phyloP scores from a whole-genome alignment of 108 stramenopile species.

The Cafeteria roenbergensis region DNA sequence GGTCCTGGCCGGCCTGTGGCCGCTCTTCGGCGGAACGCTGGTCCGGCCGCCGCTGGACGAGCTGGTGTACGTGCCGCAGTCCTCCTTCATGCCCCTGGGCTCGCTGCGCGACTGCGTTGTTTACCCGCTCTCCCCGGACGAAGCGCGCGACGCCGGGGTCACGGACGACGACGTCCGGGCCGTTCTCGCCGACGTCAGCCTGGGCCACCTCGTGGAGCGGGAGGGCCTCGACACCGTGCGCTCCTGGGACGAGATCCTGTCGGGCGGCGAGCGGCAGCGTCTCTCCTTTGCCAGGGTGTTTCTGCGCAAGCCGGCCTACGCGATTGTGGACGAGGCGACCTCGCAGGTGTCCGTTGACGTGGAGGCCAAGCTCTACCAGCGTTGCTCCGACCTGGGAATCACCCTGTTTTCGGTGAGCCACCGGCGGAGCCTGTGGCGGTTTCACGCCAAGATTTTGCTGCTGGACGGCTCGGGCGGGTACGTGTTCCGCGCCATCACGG shows the following conservation, averaged over 20 bases:
- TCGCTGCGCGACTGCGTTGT: constrained; percentile 27
- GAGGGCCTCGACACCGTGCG: constrained; percentile 23
- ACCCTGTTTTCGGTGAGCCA: constrained; percentile 35
- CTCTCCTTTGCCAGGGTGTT: constrained; percentile 28
- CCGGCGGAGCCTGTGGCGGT: constrained; percentile 24
- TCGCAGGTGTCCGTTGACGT: constrained; percentile 23
- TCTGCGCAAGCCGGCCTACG: constrained; percentile 28
- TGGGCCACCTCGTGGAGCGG: constrained; percentile 26
- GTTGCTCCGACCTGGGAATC: constrained; percentile 22
- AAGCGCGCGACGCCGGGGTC: constrained; percentile 13
- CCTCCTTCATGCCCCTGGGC: constrained; percentile 26
- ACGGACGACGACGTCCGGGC: constrained; percentile 18
- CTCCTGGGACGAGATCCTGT: constrained; percentile 27
- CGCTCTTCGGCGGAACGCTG: constrained; percentile 22
- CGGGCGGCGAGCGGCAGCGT: constrained; percentile 34
- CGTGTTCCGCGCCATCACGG: constrained; percentile 25
- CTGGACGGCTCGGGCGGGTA: constrained; percentile 27
- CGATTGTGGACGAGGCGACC: constrained; percentile 24
- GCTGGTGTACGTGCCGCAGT: constrained; percentile 26
- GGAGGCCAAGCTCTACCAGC: constrained; percentile 24
- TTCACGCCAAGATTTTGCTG: constrained; percentile 25
- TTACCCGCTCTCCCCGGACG: constrained; percentile 23
- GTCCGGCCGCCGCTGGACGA: constrained; percentile 15
- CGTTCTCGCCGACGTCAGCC: constrained; percentile 22
- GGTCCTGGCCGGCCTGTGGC: constrained; percentile 30